Conservation (phyloP, 2,329 filamentous ascomycete genomes). For the Paraconiothyrium brasiliense region DNA sequence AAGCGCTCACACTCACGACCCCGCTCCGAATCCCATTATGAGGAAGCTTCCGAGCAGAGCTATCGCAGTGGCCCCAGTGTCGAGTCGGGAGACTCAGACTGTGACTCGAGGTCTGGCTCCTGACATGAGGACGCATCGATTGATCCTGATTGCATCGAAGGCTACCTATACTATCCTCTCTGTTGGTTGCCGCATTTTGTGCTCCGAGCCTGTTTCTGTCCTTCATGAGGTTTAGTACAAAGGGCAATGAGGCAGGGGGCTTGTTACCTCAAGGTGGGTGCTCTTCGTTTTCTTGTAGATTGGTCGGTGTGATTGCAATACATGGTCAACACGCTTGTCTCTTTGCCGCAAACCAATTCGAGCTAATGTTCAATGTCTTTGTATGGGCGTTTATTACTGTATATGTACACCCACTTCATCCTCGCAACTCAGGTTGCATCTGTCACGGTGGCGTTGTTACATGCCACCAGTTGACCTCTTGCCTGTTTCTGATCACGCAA, state of each 20-base stretch:
- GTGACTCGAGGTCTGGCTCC: conserved; percentile 28
- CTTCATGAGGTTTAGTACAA: conserved; percentile 23
- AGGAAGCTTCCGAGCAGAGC: conserved; percentile 31
- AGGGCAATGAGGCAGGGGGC: not conserved
- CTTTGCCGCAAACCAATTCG: not conserved
- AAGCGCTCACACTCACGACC: conserved; percentile 18
- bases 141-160: conserved; percentile 35
- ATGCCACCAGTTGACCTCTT: not conserved
- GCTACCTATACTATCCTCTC: conserved; percentile 41
- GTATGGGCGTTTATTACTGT: not conserved
- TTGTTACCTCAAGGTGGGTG: not conserved
- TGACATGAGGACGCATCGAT: conserved; percentile 39
- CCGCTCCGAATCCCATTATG: conserved; percentile 24
- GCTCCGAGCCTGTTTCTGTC: conserved; percentile 47
- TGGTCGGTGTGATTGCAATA: conserved; percentile 3
- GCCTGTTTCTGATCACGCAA: conserved; percentile 42
- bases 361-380: not conserved
- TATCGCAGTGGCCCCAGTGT: conserved; percentile 38
- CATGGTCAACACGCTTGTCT: not conserved
- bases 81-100: conserved; percentile 38
- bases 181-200: conserved; percentile 47
- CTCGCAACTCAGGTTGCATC: not conserved
- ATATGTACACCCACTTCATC: conserved; percentile 6
- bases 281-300: not conserved
- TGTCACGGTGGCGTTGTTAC: not conserved